These are phyloP conservation scores for Sarocladiaceae sp. DNA, from an alignment of 2,329 filamentous ascomycete species.

Conservation along the genomic window DNA sequence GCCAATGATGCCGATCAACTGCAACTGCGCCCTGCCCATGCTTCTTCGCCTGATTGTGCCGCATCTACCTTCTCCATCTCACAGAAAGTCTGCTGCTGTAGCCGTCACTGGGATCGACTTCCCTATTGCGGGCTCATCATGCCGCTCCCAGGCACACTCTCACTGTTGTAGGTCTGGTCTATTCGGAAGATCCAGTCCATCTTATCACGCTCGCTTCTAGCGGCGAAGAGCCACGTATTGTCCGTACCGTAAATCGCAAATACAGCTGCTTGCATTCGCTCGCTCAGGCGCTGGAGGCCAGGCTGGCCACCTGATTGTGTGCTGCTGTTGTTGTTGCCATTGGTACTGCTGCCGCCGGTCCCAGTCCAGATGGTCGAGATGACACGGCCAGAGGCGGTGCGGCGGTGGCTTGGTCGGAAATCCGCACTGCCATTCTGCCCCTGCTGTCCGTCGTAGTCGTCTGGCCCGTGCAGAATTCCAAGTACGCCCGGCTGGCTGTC, in stretches of 20 bases:
- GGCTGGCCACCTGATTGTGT: constrained; percentile 19
- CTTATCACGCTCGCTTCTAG: constrained; percentile 83
- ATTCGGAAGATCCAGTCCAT: constrained; percentile 96
- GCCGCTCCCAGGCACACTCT: constrained; percentile 32
- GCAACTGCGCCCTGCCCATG: too few species aligned
- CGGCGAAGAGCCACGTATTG: constrained; percentile 93
- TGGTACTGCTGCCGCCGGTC: constrained; percentile 27
- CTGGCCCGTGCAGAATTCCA: constrained; percentile 57
- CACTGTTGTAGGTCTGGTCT: constrained; percentile 65
- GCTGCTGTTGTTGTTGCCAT: constrained; percentile 15
- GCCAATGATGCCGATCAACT: too few species aligned
- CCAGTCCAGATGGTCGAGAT: constrained; percentile 52
- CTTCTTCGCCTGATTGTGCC: too few species aligned
- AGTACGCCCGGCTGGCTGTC: constrained; percentile 88
- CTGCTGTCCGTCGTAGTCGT: constrained; percentile 26
- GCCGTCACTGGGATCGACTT: constrained; percentile 24
- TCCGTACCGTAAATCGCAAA: constrained; percentile 93
- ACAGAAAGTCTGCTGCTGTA: too few species aligned
- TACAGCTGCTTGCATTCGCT: constrained; percentile 62
- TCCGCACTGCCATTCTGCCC: constrained; percentile 27
- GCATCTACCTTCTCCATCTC: too few species aligned
- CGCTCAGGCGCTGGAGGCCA: constrained; percentile 48
- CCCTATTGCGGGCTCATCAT: constrained; percentile 27
- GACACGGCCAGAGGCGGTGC: constrained; percentile 44
- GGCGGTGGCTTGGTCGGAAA: constrained; percentile 40